phyloP scores from a whole-genome alignment of 352 stramenopile species.

The Globisporangium heterothallicum region DNA sequence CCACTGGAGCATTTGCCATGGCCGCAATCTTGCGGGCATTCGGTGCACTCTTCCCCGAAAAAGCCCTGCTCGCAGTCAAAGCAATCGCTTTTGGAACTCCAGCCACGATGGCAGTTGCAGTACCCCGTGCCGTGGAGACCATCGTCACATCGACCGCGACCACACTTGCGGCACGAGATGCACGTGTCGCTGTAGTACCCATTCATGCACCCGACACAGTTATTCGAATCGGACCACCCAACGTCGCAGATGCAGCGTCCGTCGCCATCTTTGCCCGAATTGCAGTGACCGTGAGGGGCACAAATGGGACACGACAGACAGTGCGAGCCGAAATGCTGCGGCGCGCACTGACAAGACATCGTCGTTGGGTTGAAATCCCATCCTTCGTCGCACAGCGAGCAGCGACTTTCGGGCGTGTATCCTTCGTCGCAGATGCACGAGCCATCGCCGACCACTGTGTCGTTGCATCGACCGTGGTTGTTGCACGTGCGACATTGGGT shows the following conservation, averaged over 20 bases:
- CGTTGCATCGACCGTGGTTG: conserved; percentile 75
- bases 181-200: conserved; percentile 78
- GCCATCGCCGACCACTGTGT: conserved; percentile 58
- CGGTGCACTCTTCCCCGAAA: conserved; percentile 64
- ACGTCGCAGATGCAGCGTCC: conserved; percentile 80
- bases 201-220: conserved; percentile 83
- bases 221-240: conserved; percentile 85
- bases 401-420: conserved; percentile 70
- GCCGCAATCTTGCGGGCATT: conserved; percentile 65
- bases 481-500: conserved; percentile 80
- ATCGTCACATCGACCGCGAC: conserved; percentile 76
- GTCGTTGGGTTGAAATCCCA: conserved; percentile 87
- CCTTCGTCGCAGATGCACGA: conserved; percentile 81
- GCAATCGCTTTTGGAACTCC: conserved; percentile 68
- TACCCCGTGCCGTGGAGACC: conserved; percentile 64
- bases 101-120: conserved; percentile 80
- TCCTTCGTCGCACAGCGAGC: conserved; percentile 72
- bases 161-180: conserved; percentile 66
- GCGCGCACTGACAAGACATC: conserved; percentile 83
- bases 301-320: conserved; percentile 83
- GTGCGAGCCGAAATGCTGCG: conserved; percentile 72
- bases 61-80: conserved; percentile 82
- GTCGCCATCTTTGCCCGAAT: conserved; percentile 74
- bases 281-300: conserved; percentile 78
- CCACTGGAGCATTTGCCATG: conserved; percentile 76